These are phyloP conservation scores for Paratrypanosoma confusum DNA, from an alignment of 208 protist genomes.

Conservation along the genomic window DNA sequence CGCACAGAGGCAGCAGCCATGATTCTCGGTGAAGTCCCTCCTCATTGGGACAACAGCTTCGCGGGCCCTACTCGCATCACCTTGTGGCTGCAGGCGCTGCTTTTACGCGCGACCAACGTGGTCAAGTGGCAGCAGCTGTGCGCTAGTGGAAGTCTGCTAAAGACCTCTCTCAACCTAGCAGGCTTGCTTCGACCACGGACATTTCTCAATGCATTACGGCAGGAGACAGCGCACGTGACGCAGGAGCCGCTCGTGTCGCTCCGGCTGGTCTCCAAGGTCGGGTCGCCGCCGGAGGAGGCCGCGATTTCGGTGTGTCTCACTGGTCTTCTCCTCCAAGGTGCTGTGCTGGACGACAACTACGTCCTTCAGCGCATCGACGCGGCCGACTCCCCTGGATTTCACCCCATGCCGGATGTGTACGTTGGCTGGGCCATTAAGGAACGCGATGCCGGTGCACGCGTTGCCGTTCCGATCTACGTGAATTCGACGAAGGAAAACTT, in stretches of 20 bases:
- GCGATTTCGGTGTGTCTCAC: slow-evolving; percentile 43
- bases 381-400: slow-evolving; percentile 75
- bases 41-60: slow-evolving; percentile 84
- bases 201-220: slow-evolving; percentile 93
- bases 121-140: slow-evolving; percentile 46
- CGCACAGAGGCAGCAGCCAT: slow-evolving; percentile 66
- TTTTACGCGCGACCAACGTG: slow-evolving; percentile 67
- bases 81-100: slow-evolving; percentile 82
- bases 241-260: slow-evolving; percentile 75
- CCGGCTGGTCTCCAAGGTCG: slow-evolving; percentile 39
- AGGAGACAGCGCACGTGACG: slow-evolving; percentile 84
- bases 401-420: slow-evolving; percentile 58
- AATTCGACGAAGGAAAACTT: slow-evolving; percentile 73
- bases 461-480: slow-evolving; percentile 79
- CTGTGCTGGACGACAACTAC: slow-evolving; percentile 57
- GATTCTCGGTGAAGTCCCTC: slow-evolving; percentile 76
- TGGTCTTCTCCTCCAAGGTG: slow-evolving; percentile 79
- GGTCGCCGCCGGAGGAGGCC: slow-evolving; percentile 32
- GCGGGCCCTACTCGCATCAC: slow-evolving; percentile 60
- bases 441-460: slow-evolving; percentile 8
- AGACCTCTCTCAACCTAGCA: slow-evolving; percentile 56
- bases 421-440: slow-evolving; percentile 50
- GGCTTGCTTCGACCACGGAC: slow-evolving; percentile 88
- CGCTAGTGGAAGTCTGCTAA: slow-evolving; percentile 53
- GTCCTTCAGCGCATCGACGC: slow-evolving; percentile 55